phyloP scores from a whole-genome alignment of 2,329 filamentous ascomycete species.

The Alternaria sp. region DNA sequence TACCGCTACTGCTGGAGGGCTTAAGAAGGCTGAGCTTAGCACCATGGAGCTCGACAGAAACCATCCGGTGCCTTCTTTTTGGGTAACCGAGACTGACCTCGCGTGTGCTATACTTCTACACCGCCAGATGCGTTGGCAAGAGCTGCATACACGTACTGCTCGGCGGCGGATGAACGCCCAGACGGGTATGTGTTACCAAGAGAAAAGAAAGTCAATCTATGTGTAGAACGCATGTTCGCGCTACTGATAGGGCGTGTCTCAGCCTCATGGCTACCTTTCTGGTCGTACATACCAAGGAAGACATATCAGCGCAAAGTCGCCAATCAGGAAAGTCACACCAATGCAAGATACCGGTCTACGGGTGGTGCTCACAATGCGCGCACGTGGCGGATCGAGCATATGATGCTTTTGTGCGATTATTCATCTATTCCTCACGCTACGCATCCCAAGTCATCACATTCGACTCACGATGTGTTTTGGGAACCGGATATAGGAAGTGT shows the following conservation, averaged over 20 bases:
- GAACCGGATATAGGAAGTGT: not conserved
- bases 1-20: not conserved
- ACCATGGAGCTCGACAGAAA: not conserved
- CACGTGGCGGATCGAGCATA: conserved; percentile 1
- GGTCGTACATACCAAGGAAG: not conserved
- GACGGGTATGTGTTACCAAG: conserved; percentile 4
- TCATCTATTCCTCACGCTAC: not conserved
- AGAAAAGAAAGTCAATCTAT: not conserved
- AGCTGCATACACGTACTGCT: not conserved
- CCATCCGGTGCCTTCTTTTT: not conserved
- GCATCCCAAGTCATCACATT: not conserved
- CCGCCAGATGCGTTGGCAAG: not conserved
- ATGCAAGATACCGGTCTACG: not conserved
- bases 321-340: not conserved
- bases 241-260: conserved; percentile 1
- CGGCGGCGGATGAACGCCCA: not conserved
- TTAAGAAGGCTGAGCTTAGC: conserved; percentile 3
- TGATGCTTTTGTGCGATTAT: conserved; percentile 2
- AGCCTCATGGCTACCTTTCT: not conserved
- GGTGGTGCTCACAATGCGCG: not conserved
- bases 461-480: not conserved
- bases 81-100: not conserved
- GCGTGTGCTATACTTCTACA: not conserved
- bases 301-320: not conserved
- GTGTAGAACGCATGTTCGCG: conserved; percentile 8